These are phyloP conservation scores for Botrytis hyacinthi DNA, from an alignment of 2,329 filamentous ascomycete genomes.

Conservation along the genomic window DNA sequence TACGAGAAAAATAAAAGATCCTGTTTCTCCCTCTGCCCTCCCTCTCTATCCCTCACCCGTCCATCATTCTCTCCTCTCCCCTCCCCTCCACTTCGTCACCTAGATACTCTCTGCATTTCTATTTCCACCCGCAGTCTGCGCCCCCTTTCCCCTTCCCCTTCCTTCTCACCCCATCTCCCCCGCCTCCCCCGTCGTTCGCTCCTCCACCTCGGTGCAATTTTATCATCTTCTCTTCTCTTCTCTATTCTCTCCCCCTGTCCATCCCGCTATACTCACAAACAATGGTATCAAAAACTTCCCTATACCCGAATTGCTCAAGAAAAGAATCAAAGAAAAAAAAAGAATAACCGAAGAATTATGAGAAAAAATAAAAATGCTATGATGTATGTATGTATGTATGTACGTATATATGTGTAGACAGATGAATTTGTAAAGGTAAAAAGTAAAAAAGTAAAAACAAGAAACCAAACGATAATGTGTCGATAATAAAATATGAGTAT, in stretches of 20 bases:
- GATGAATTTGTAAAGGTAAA: neutral
- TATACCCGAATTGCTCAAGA: neutral
- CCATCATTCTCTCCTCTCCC: neutral
- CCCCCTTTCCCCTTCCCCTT: too few relatives aligned
- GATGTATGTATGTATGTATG: neutral
- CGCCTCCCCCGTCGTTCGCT: neutral
- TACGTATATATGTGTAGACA: neutral
- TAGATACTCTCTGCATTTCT: neutral
- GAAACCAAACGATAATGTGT: neutral
- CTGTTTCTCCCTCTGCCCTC: neutral
- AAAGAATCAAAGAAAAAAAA: neutral
- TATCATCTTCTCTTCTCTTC: neutral
- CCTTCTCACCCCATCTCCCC: neutral
- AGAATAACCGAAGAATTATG: neutral
- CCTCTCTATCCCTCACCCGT: too few relatives aligned
- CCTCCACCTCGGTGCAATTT: neutral
- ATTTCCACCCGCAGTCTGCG: neutral
- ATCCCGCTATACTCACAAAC: neutral
- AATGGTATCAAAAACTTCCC: constrained; percentile 15
- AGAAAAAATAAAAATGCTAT: neutral
- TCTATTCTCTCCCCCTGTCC: neutral
- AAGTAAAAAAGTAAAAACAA: constrained; percentile 4
- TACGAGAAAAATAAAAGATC: neutral
- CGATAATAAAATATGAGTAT: constrained; percentile 2
- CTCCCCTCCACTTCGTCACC: neutral